Base-by-base conservation (phyloP, 164 flowering plant genomes). In the Sedum album region DNA sequence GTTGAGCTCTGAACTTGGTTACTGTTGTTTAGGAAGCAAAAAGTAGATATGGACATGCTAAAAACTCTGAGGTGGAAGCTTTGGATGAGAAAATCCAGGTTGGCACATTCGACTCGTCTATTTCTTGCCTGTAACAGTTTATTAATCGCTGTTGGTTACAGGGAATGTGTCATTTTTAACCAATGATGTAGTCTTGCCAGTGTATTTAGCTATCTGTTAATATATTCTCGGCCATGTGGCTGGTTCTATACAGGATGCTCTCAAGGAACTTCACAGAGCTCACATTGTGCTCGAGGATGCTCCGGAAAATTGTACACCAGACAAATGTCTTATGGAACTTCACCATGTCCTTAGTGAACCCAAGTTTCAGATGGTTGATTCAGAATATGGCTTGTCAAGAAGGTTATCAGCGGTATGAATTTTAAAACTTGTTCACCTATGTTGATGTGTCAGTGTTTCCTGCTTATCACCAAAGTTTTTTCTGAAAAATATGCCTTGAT, bases 41-140 rank as follows among this genome's bases (percentile, higher is more conserved):
- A 76, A 74, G 60, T 61, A 38, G 21, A 67, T 80, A 83, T 72
- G 73, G 73, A 67, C 74, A 79, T 73, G 75, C 82, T 36, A 80
- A 82, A 63, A 81, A 77, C 60, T 76, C 70, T 26, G 76, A 72
- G 65, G 76, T 72, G 44, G 66, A 42, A 35, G 77, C 79, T 67
- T 72, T 79, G 62, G 76, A 79, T 42, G 73, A 80, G 71, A 86
- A 86, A 73, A 81, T 88, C 61, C 78, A 85, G 93, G 96, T 88
- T 51, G 46, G 77, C 61, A 26, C 61, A 8, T 55, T 55, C 13
- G 61, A 26, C 61, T 26, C 31, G 28, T 55, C 67, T 8, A 13
- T 28, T 66, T 20, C 21, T 57, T 39, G 33, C 38, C 4, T 26
- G 17, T 25, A 2, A 4, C 28, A 18, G 8, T 55, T 1, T 15